Evolutionary conservation across 2,329 filamentous ascomycete genomes (phyloP).

Genomic region (Xylariomycetidae sp.): DNA sequence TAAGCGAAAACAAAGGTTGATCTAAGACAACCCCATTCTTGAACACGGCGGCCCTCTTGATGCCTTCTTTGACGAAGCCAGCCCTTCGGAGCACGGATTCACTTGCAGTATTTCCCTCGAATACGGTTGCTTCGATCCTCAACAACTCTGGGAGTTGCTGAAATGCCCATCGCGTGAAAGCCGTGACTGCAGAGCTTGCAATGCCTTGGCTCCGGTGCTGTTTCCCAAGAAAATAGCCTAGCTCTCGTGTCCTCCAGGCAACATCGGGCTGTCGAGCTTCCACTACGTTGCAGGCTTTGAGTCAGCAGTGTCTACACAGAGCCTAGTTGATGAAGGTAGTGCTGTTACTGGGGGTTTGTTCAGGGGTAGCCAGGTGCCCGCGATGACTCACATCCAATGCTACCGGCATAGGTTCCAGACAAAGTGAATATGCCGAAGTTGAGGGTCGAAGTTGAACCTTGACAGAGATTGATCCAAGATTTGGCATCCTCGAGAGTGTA

Average conservation of each 20-base stretch:
- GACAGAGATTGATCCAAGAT: constrained; percentile 28
- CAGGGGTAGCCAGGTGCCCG: too few relatives aligned
- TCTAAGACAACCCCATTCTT: constrained; percentile 39
- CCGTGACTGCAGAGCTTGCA: constrained; percentile 26
- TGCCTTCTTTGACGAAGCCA: constrained; percentile 41
- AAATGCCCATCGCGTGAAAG: not conserved
- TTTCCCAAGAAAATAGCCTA: constrained; percentile 45
- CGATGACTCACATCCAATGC: too few relatives aligned
- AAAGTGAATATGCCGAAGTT: constrained; percentile 31
- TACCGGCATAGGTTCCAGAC: not conserved
- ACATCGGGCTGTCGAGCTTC: too few relatives aligned
- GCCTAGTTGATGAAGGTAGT: too few relatives aligned
- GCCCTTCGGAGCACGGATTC: constrained; percentile 35
- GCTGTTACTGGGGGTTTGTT: too few relatives aligned
- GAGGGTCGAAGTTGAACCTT: constrained; percentile 16
- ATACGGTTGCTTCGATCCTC: constrained; percentile 37
- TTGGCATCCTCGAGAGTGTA: constrained; percentile 38
- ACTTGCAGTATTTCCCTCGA: constrained; percentile 37
- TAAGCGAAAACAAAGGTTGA: constrained; percentile 32
- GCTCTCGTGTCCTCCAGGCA: constrained; percentile 37
- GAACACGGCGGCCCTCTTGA: constrained; percentile 33
- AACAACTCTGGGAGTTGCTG: constrained; percentile 22
- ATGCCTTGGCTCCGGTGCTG: constrained; percentile 43
- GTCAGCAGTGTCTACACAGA: too few relatives aligned
- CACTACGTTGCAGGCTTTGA: too few relatives aligned